These are phyloP conservation scores for Colletotrichum neosansevieriae DNA, from an alignment of 2,329 filamentous ascomycete species.

Conservation along the genomic window DNA sequence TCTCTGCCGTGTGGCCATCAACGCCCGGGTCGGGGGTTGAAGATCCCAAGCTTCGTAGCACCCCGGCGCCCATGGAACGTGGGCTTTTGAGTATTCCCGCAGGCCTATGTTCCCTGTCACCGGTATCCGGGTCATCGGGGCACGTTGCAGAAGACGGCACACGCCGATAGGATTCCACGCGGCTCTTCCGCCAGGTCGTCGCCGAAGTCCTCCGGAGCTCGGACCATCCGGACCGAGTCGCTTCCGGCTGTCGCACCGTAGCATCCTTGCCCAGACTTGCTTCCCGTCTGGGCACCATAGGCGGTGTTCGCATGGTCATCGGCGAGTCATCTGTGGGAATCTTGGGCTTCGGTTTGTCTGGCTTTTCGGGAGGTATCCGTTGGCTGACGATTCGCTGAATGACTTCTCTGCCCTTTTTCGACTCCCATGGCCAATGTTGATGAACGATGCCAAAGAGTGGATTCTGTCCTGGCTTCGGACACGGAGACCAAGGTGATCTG, in stretches of 20 bases:
- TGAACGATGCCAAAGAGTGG: conserved; percentile 59
- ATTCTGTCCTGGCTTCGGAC: conserved; percentile 50
- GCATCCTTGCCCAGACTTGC: conserved; percentile 31
- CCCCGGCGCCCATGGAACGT: conserved; percentile 29
- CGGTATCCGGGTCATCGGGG: conserved; percentile 13
- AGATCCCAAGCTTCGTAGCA: conserved; percentile 16
- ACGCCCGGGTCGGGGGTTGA: background rate
- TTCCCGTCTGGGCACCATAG: conserved; percentile 30
- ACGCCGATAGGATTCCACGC: conserved; percentile 4
- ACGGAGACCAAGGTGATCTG: conserved; percentile 65
- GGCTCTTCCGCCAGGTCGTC: conserved; percentile 8
- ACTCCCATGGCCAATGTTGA: conserved; percentile 65
- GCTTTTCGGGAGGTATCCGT: conserved; percentile 21
- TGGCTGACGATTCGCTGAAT: conserved; percentile 50
- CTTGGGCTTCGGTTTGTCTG: background rate
- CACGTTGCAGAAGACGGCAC: conserved; percentile 34
- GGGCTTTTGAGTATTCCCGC: conserved; percentile 23
- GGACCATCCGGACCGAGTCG: conserved; percentile 13
- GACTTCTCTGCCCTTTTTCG: conserved; percentile 56
- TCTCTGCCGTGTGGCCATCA: conserved; percentile 8
- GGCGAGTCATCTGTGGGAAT: background rate
- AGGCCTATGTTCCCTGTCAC: background rate
- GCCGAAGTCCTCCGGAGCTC: conserved; percentile 13
- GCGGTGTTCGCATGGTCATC: conserved; percentile 2
- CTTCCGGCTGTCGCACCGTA: conserved; percentile 14